Evolutionary conservation across 352 stramenopile species (phyloP), one percentile per base, ranked within the genome.

Genomic region (Globisporangium lucens): DNA sequence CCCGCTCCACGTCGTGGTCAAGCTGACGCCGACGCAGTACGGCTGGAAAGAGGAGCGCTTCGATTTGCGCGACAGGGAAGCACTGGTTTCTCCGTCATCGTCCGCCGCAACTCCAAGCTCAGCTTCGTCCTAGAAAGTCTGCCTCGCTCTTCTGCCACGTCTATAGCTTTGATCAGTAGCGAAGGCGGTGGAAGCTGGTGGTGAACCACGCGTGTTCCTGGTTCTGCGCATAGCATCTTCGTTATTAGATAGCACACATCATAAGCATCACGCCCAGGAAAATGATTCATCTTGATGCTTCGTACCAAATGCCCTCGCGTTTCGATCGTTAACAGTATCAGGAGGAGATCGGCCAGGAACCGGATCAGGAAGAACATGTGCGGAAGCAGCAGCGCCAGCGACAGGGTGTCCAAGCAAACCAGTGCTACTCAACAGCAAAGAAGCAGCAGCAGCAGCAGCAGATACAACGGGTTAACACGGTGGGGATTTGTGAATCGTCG

Each of bases 161-260:
- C 63, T 60, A 9, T 51, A 71, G 53, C 30, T 47, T 38, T 10
- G 4, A 12, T 73, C 41, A 75, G 58, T 76, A 78, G 7, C 79
- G 79, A 20, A 89, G 70, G 0, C 77, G 80, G 57, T 89, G 83
- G 63, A 91, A 91, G 38, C 73, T 87, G 57, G 76, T 87, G 49
- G 89, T 69, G 65, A 91, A 89, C 81, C 81, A 91, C 52, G 75
- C 55, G 24, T 82, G 74, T 8, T 78, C 75, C 83, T 91, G 63
- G 8, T 57, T 41, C 22, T 29, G 4, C 5, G 20, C 15, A 10
- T 30, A 51, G 29, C 27, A 66, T 36, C 29, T 38, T 2, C 24
- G 24, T 55, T 24, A 17, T 60, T 35, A 41, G 38, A 5, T 22
- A 49, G 43, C 15, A 10, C 17, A 49, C 33, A 24, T 66, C 3